Evolutionary conservation across 148 eudicot species (phyloP), one percentile per base, ranked within the genome.

Genomic region (Fallopia convolvulus): DNA sequence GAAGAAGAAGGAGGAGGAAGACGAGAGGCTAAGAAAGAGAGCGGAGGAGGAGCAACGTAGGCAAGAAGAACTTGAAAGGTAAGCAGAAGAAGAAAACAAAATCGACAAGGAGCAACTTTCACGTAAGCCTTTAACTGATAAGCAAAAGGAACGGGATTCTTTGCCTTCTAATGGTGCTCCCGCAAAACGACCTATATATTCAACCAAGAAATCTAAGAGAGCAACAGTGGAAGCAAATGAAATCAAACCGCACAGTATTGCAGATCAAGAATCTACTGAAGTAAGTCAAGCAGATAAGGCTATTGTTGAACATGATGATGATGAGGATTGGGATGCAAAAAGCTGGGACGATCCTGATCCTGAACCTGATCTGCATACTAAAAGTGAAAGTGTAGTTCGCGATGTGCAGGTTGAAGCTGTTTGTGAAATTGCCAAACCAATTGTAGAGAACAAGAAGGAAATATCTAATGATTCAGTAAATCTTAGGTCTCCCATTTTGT

Each of bases 301-400:
- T 33, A 3, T 33, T 33, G 85, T 80, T 30, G 81, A 81, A 55
- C 88, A 86, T 0, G 90, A 88, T 0, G 93, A 88, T 44, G 93
- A 87, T 17, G 98, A 92, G 26, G 98, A 90, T 20, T 92, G 98
- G 98, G 98, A 94, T 90, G 97, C 92, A 47, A 94, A 92, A 84
- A 90, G 98, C 77, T 92, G 96, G 97, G 98, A 92, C n/a, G n/a
- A n/a, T n/a, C n/a, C n/a, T 82, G 97, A 89, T 70, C 83, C 88
- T 53, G 85, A 89, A 80, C 84, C 92, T 63, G 88, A 82, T 77
- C 78, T 94, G 77, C 92, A 90, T 14, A 90, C 83, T 36, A 88
- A 83, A 82, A 84, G 90, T 76, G 87, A n/a, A n/a, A n/a, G n/a
- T n/a, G n/a, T 90, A 50, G 90, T 94, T 84, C 85, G 85, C 32